Percentiles rank a stretch among this genome's conserved stretches.
Evolutionary conservation across 2,329 filamentous ascomycete genomes (phyloP).

Genomic region (Neonectria punicea): DNA sequence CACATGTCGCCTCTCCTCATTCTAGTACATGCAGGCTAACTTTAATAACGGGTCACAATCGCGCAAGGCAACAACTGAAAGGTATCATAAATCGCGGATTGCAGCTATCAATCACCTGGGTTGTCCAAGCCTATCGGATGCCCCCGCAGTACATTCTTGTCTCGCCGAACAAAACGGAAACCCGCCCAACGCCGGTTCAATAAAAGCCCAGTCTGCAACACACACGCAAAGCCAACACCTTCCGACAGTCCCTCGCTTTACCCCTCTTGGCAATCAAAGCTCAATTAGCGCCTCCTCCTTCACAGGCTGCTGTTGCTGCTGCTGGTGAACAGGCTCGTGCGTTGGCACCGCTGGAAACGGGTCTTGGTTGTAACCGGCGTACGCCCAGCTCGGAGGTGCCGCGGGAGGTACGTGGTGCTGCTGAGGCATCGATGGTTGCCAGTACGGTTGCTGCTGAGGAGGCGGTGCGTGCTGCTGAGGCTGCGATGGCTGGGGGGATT

Average conservation of each 20-base stretch:
- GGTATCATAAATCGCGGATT: conserved; percentile 18
- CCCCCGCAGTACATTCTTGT: conserved; percentile 25
- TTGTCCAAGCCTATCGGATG: conserved; percentile 17
- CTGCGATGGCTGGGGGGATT: conserved; percentile 51
- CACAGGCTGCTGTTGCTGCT: conserved; percentile 56
- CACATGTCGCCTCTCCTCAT: neutral
- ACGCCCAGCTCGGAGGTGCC: conserved; percentile 57
- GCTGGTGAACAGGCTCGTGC: conserved; percentile 48
- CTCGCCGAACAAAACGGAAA: conserved; percentile 19
- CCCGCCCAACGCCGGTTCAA: conserved; percentile 25
- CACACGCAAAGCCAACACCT: neutral
- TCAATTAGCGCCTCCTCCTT: conserved; percentile 86
- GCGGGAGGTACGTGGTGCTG: conserved; percentile 43
- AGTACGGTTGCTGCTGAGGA: conserved; percentile 49
- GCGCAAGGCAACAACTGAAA: neutral
- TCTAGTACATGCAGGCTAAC: neutral
- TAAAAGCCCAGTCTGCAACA: conserved; percentile 15
- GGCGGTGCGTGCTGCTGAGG: conserved; percentile 46
- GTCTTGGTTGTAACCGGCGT: conserved; percentile 65
- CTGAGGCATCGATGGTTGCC: conserved; percentile 49
- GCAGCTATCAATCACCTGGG: conserved; percentile 16
- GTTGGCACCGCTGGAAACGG: conserved; percentile 71
- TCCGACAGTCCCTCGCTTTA: conserved; percentile 1
- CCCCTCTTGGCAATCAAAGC: conserved; percentile 57
- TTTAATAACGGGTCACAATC: neutral